Evolutionary conservation across 2,329 filamentous ascomycete species (phyloP).

Genomic region (Mariannaea sp.): DNA sequence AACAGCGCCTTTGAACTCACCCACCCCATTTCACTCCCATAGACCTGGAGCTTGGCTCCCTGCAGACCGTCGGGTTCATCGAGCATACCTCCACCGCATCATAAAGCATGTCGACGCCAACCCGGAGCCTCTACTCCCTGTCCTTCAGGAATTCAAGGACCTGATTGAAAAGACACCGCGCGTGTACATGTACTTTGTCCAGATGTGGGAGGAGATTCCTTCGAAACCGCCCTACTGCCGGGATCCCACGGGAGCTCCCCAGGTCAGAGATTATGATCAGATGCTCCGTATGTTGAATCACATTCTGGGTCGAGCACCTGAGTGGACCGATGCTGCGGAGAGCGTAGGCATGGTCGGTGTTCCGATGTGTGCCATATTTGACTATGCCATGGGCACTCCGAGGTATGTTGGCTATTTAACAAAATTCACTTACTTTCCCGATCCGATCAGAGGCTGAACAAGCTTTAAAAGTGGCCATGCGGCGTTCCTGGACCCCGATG

Average conservation of each 20-base stretch:
- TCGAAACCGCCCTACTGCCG: conserved; percentile 61
- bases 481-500: conserved; percentile 59
- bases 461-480: conserved; percentile 50
- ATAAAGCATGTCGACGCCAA: conserved; percentile 60
- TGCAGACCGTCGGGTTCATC: conserved; percentile 64
- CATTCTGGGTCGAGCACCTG: conserved; percentile 54
- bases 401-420: conserved; percentile 43
- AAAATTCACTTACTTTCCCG: too few relatives aligned
- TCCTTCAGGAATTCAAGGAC: conserved; percentile 66
- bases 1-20: too few relatives aligned
- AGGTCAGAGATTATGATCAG: conserved; percentile 69
- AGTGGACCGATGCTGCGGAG: conserved; percentile 58
- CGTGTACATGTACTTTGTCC: conserved; percentile 67
- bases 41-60: conserved; percentile 67
- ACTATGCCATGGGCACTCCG: conserved; percentile 61
- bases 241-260: conserved; percentile 65
- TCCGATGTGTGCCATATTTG: conserved; percentile 58
- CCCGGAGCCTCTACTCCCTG: conserved; percentile 59
- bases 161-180: conserved; percentile 68
- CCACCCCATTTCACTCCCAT: too few relatives aligned
- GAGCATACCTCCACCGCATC: conserved; percentile 63
- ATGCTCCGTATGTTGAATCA: conserved; percentile 71
- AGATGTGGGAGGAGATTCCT: conserved; percentile 73
- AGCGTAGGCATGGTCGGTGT: conserved; percentile 57
- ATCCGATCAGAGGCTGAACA: conserved; percentile 3